Percentiles rank a stretch among this genome's conserved stretches.
phyloP scores from a whole-genome alignment of 208 protist genomes.

The Crithidia bombi region DNA sequence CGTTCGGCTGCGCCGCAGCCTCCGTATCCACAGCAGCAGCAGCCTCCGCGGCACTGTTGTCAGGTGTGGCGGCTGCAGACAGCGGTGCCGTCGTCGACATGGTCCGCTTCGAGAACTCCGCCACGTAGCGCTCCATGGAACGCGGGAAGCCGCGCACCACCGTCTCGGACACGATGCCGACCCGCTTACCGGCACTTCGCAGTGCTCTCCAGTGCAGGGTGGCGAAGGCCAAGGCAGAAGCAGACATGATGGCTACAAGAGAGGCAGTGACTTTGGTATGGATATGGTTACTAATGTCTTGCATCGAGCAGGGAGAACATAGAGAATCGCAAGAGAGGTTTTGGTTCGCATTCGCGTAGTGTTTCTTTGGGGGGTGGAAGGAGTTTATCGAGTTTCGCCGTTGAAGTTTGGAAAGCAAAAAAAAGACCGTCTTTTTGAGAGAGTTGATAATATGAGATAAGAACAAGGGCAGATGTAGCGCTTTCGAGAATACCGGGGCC shows the following conservation, averaged over 20 bases:
- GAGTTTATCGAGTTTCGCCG: no score
- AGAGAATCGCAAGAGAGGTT: not conserved
- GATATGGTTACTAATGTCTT: not conserved
- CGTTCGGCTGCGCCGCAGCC: not conserved
- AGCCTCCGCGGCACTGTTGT: not conserved
- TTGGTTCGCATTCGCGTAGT: not conserved
- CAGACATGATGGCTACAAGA: constrained; percentile 13
- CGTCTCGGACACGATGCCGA: not conserved
- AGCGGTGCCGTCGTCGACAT: not conserved
- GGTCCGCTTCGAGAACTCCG: not conserved
- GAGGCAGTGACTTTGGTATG: not conserved
- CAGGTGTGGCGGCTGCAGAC: not conserved
- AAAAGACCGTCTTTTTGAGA: no score
- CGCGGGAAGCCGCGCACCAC: constrained; percentile 8
- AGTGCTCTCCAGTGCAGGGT: constrained; percentile 4
- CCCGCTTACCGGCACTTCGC: not conserved
- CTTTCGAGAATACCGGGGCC: no score
- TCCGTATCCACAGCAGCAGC: not conserved
- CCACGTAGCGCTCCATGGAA: constrained; percentile 13
- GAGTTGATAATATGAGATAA: not conserved
- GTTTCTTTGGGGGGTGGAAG: not conserved
- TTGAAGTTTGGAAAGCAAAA: no score
- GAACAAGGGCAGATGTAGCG: not conserved
- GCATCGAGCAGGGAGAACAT: constrained; percentile 5
- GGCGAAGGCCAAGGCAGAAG: constrained; percentile 12